Percentiles rank a stretch among this genome's conserved stretches.
phyloP scores from a whole-genome alignment of 2,329 filamentous ascomycete species.

The Pestalotiopsis fici region DNA sequence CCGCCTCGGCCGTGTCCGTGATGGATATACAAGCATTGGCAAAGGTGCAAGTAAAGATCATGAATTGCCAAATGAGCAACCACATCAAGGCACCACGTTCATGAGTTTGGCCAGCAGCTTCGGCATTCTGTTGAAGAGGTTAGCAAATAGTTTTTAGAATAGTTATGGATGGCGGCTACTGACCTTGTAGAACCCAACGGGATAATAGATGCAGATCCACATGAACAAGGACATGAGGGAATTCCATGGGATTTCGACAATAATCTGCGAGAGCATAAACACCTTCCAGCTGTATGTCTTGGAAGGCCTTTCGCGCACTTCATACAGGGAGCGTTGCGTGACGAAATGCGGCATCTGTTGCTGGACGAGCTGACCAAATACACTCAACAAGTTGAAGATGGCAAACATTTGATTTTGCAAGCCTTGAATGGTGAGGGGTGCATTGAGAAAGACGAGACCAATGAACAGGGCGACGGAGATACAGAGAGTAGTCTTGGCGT shows the following conservation, averaged over 20 bases:
- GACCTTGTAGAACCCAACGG: conserved; percentile 67
- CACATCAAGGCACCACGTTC: conserved; percentile 80
- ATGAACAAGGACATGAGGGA: conserved; percentile 74
- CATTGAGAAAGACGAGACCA: conserved; percentile 77
- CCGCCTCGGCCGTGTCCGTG: conserved; percentile 73
- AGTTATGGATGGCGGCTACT: not conserved
- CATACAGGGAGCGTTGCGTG: conserved; percentile 78
- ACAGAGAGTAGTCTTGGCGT: conserved; percentile 75
- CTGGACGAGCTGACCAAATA: conserved; percentile 79
- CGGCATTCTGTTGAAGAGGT: conserved; percentile 55
- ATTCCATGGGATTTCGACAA: conserved; percentile 87
- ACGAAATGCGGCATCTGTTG: conserved; percentile 88
- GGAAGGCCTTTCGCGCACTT: conserved; percentile 80
- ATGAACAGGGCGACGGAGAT: conserved; percentile 71
- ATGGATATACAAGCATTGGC: conserved; percentile 76
- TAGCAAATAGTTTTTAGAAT: not conserved
- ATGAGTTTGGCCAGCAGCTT: conserved; percentile 57
- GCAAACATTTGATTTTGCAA: conserved; percentile 86
- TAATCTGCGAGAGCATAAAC: conserved; percentile 80
- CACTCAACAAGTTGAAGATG: conserved; percentile 80
- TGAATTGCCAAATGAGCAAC: conserved; percentile 72
- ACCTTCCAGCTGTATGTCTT: conserved; percentile 86
- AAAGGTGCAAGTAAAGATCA: conserved; percentile 82
- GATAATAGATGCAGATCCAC: conserved; percentile 85
- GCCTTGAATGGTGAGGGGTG: conserved; percentile 72